Percentiles rank a stretch among this genome's conserved stretches.
Evolutionary conservation across 2,329 filamentous ascomycete species (phyloP).

Genomic region (Cyclaneusma minus): DNA sequence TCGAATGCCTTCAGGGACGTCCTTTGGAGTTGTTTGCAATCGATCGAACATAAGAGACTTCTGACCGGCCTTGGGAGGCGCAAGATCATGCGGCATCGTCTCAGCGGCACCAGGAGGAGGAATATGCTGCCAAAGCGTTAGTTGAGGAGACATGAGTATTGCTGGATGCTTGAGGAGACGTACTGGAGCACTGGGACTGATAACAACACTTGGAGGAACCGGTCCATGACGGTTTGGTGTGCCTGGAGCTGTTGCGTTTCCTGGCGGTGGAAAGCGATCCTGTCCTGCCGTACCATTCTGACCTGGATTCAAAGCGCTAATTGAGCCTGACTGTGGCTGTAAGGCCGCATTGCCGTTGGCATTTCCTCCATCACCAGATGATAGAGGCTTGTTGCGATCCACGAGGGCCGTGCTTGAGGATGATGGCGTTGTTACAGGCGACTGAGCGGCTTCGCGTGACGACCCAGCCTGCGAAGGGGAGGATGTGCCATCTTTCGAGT

Average conservation of each 20-base stretch:
- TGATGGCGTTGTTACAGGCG: slow-evolving; percentile 58
- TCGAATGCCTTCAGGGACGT: slow-evolving; percentile 86
- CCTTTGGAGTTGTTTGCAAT: slow-evolving; percentile 85
- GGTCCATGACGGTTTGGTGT: slow-evolving; percentile 48
- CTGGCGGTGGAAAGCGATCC: slow-evolving; percentile 28
- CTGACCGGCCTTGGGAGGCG: slow-evolving; percentile 78
- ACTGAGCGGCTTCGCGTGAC: slow-evolving; percentile 39
- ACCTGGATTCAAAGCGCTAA: slow-evolving; percentile 14
- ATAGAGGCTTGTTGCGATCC: slow-evolving; percentile 73
- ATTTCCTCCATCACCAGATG: slow-evolving; percentile 31
- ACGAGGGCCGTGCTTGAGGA: slow-evolving; percentile 80
- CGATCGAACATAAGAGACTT: slow-evolving; percentile 84
- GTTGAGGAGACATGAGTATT: slow-evolving; percentile 4
- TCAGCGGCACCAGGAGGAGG: slow-evolving; percentile 87
- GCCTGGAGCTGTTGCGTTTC: slow-evolving; percentile 28
- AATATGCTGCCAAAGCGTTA: slow-evolving; percentile 50
- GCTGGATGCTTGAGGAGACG: slow-evolving; percentile 21
- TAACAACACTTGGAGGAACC: slow-evolving; percentile 75
- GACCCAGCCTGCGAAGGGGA: slow-evolving; percentile 46
- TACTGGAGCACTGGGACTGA: slow-evolving; percentile 88
- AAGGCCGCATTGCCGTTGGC: slow-evolving; percentile 9
- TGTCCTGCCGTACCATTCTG: slow-evolving; percentile 16
- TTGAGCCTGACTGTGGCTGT: slow-evolving; percentile 15
- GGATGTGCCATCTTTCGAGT: slow-evolving; percentile 59
- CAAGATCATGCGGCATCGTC: slow-evolving; percentile 95